These are phyloP conservation scores for Pestalotiopsis sp. DNA, from an alignment of 2,329 filamentous ascomycete genomes.

Conservation along the genomic window DNA sequence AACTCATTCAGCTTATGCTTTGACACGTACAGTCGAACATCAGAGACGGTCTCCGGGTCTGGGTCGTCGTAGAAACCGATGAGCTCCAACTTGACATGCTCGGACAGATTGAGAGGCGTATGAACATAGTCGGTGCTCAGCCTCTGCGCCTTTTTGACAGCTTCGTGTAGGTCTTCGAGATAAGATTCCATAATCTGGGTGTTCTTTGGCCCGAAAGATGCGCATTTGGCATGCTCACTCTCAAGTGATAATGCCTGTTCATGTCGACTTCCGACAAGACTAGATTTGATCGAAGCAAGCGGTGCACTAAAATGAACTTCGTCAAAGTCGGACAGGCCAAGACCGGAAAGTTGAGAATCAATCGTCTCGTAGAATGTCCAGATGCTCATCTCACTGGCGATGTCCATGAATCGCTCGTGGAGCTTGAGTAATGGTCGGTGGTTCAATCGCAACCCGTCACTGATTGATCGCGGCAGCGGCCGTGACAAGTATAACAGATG, in stretches of 20 bases:
- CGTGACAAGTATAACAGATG: conserved; percentile 52
- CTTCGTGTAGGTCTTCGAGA: conserved; percentile 37
- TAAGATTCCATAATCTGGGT: conserved; percentile 48
- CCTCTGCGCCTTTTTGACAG: conserved; percentile 39
- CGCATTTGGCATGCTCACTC: conserved; percentile 57
- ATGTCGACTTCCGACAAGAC: conserved; percentile 51
- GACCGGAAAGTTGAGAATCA: conserved; percentile 57
- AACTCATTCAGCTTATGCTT: conserved; percentile 57
- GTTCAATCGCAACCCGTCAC: conserved; percentile 52
- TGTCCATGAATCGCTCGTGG: conserved; percentile 58
- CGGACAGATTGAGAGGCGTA: conserved; percentile 50
- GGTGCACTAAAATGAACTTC: conserved; percentile 63
- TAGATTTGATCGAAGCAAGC: conserved; percentile 60
- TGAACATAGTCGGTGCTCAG: conserved; percentile 40
- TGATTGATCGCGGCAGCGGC: conserved; percentile 53
- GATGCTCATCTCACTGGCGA: conserved; percentile 60
- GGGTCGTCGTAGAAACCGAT: conserved; percentile 64
- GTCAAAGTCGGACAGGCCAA: conserved; percentile 35
- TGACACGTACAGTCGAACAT: conserved; percentile 54
- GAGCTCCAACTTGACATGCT: conserved; percentile 58
- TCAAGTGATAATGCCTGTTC: conserved; percentile 57
- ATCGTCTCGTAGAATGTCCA: conserved; percentile 68
- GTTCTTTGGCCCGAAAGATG: conserved; percentile 55
- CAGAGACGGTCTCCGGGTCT: conserved; percentile 36
- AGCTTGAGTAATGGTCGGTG: conserved; percentile 50